phyloP scores from a whole-genome alignment of 1,284 basidiomycete species.

The Apiotrichum brassicae region DNA sequence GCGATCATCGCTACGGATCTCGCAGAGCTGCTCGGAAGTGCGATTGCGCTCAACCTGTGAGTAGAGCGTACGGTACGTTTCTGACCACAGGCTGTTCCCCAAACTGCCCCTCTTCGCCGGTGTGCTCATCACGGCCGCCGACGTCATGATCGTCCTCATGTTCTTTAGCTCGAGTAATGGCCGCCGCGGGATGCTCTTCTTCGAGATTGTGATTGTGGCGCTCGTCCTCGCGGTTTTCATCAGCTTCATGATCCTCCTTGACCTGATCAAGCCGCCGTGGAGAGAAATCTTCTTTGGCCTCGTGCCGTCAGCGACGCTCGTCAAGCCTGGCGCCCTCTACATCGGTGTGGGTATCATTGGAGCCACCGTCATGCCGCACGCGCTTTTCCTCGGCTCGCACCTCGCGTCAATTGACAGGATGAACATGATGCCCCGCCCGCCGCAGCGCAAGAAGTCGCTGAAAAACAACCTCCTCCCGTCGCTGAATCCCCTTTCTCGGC shows the following conservation, averaged over 20 bases:
- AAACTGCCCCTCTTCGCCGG: slow-evolving; percentile 69
- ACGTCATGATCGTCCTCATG: slow-evolving; percentile 61
- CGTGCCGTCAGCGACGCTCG: slow-evolving; percentile 58
- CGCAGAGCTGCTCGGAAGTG: slow-evolving; percentile 66
- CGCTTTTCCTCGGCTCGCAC: slow-evolving; percentile 79
- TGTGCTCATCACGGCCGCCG: slow-evolving; percentile 73
- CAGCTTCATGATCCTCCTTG: slow-evolving; percentile 74
- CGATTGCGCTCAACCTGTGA: slow-evolving; percentile 66
- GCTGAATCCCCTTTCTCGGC: slow-evolving; percentile 13
- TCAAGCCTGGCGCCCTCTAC: slow-evolving; percentile 58
- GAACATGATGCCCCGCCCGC: slow-evolving; percentile 36
- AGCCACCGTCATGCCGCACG: slow-evolving; percentile 82
- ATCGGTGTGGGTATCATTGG: slow-evolving; percentile 59
- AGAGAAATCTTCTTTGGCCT: slow-evolving; percentile 74
- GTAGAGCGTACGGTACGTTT: slow-evolving; percentile 7
- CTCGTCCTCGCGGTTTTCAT: slow-evolving; percentile 69
- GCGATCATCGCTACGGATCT: slow-evolving; percentile 66
- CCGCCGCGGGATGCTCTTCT: slow-evolving; percentile 51
- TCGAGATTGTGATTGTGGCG: slow-evolving; percentile 66
- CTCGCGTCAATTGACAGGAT: slow-evolving; percentile 72
- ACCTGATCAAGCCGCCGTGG: slow-evolving; percentile 70
- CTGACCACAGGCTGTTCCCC: slow-evolving; percentile 61
- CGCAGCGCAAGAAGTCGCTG: slow-evolving; percentile 6
- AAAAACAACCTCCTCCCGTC: slow-evolving; percentile 17
- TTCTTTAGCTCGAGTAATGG: slow-evolving; percentile 42